Evolutionary conservation across 1,139 yeast genomes (phyloP).

Genomic region (Casaregolazyma suthepensis): DNA sequence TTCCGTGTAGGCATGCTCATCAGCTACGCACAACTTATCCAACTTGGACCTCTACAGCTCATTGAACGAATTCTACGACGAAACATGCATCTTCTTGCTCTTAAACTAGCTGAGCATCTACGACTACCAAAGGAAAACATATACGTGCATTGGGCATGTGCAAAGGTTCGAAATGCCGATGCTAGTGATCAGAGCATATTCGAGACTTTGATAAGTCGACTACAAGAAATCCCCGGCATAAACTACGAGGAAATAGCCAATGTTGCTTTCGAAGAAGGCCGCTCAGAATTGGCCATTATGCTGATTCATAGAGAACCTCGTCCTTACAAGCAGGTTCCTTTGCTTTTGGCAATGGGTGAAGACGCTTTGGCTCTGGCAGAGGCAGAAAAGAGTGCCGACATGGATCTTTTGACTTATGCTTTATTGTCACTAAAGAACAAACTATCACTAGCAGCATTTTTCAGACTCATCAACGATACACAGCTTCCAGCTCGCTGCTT

Average conservation of each 20-base stretch:
- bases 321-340: conserved; percentile 54
- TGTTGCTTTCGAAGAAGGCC: conserved; percentile 78
- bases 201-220: conserved; percentile 42
- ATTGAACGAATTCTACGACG: conserved; percentile 56
- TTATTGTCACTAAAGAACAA: conserved; percentile 47
- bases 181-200: conserved; percentile 56
- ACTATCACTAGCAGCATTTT: conserved; percentile 48
- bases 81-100: conserved; percentile 55
- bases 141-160: conserved; percentile 77
- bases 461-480: conserved; percentile 46
- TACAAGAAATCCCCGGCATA: conserved; percentile 37
- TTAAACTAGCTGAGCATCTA: conserved; percentile 53
- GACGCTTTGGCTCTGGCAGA: conserved; percentile 62
- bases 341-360: conserved; percentile 67
- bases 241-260: conserved; percentile 61
- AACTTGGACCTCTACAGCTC: conserved; percentile 41
- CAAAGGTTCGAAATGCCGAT: conserved; percentile 55
- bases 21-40: conserved; percentile 47
- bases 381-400: conserved; percentile 60
- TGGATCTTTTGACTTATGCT: conserved; percentile 58
- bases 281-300: conserved; percentile 58
- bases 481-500: conserved; percentile 41
- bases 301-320: conserved; percentile 65
- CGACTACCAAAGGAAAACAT: conserved; percentile 50
- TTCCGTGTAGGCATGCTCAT: conserved; percentile 62